These are phyloP conservation scores for Botrytis fabae DNA, from an alignment of 2,329 filamentous ascomycete species.

Conservation along the genomic window DNA sequence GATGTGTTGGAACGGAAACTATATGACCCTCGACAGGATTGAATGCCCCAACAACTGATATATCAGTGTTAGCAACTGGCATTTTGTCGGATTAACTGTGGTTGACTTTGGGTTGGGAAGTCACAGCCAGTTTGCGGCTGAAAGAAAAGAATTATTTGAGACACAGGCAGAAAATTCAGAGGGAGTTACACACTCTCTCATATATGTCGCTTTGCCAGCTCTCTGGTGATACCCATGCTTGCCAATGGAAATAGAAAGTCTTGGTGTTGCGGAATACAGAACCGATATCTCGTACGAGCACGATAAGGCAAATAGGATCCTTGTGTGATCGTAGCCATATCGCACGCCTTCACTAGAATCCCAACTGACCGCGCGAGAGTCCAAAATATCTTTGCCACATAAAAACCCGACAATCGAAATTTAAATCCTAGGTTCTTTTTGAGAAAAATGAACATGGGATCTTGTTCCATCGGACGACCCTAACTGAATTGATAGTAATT, in stretches of 20 bases:
- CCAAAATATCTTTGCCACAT: background rate
- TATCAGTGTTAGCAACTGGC: constrained; percentile 29
- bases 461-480: background rate
- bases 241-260: background rate
- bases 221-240: background rate
- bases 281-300: background rate
- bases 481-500: background rate
- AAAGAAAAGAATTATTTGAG: background rate
- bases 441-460: background rate
- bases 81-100: constrained; percentile 23
- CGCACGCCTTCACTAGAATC: constrained; percentile 11
- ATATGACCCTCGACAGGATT: constrained; percentile 41
- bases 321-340: constrained; percentile 3
- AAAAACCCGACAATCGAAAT: background rate
- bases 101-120: background rate
- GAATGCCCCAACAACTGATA: constrained; percentile 36
- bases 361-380: background rate
- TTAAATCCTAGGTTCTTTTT: background rate
- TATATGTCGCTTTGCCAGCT: background rate
- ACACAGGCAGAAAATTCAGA: background rate
- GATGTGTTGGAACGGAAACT: constrained; percentile 38
- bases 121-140: background rate
- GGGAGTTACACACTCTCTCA: background rate
- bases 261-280: background rate
- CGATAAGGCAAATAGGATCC: background rate